phyloP scores from a whole-genome alignment of 179 eudicot species.

The Corrigiola litoralis region DNA sequence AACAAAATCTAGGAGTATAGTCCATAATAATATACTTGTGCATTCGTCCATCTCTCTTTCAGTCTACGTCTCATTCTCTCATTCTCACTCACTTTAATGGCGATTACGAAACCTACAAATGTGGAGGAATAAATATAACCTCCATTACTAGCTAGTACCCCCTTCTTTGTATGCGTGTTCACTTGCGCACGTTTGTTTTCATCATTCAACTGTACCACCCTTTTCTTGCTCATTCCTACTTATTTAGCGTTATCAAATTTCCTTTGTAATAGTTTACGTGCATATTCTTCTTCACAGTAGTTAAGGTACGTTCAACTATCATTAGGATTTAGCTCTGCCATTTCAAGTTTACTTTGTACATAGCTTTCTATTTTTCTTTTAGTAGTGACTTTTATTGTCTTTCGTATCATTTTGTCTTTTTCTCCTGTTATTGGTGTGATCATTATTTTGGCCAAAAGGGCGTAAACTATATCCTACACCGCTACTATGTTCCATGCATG shows the following conservation, averaged over 20 bases:
- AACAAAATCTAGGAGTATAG: too few species aligned
- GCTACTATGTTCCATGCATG: too few species aligned
- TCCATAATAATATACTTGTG: conserved; percentile 18
- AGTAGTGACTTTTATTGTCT: too few species aligned
- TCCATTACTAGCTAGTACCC: conserved; percentile 6
- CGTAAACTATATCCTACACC: not conserved
- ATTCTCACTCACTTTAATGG: conserved; percentile 30
- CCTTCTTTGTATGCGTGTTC: not conserved
- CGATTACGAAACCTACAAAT: conserved; percentile 28
- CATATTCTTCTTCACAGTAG: not conserved
- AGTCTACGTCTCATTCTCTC: conserved; percentile 15
- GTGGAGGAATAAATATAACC: conserved; percentile 12
- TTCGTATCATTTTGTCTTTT: not conserved
- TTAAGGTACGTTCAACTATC: too few species aligned
- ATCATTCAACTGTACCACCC: not conserved
- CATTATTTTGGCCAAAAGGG: not conserved
- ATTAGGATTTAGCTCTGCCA: too few species aligned
- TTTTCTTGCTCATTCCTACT: not conserved
- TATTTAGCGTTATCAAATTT: not conserved
- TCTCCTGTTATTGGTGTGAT: not conserved
- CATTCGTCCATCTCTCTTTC: conserved; percentile 13
- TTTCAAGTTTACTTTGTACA: too few species aligned
- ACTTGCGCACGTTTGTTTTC: conserved; percentile 8
- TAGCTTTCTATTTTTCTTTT: too few species aligned
- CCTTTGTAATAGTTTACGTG: not conserved